Percentiles rank a stretch among this genome's conserved stretches.
Evolutionary conservation across 1,284 basidiomycete genomes (phyloP).

Genomic region (Limonomyces culmigenus): DNA sequence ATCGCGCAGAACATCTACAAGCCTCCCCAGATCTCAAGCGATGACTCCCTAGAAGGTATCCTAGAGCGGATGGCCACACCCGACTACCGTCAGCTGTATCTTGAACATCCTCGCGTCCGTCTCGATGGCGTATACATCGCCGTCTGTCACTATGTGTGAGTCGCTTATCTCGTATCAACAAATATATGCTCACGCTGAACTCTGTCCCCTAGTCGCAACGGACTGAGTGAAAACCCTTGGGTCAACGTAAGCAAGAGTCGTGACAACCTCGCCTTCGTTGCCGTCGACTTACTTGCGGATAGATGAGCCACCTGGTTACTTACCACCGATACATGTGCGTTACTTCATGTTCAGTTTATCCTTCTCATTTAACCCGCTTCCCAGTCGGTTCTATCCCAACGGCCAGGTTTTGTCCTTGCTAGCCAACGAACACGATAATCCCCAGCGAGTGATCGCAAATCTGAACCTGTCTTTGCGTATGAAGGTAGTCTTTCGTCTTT

Average conservation of each 20-base stretch:
- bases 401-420: slow-evolving; percentile 78
- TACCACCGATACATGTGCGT: slow-evolving; percentile 73
- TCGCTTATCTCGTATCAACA: slow-evolving; percentile 3
- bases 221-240: slow-evolving; percentile 70
- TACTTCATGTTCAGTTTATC: background rate
- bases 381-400: slow-evolving; percentile 75
- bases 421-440: slow-evolving; percentile 64
- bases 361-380: background rate
- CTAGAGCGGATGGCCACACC: too few species aligned
- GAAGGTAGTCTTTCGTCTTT: slow-evolving; percentile 65
- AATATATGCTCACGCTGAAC: slow-evolving; percentile 3
- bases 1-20: slow-evolving; percentile 44
- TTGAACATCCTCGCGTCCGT: slow-evolving; percentile 72
- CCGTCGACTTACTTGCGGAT: slow-evolving; percentile 3
- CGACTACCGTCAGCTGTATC: slow-evolving; percentile 59
- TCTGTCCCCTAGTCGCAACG: slow-evolving; percentile 69
- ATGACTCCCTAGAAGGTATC: too few species aligned
- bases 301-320: slow-evolving; percentile 61
- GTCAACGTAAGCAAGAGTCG: slow-evolving; percentile 41
- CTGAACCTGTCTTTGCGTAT: slow-evolving; percentile 63
- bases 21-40: slow-evolving; percentile 63
- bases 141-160: slow-evolving; percentile 73
- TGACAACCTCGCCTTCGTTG: slow-evolving; percentile 1
- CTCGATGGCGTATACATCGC: slow-evolving; percentile 83
- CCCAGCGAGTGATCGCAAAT: slow-evolving; percentile 60